Conservation (phyloP, 148 eudicot genomes). For the Amaranthus cruentus region DNA sequence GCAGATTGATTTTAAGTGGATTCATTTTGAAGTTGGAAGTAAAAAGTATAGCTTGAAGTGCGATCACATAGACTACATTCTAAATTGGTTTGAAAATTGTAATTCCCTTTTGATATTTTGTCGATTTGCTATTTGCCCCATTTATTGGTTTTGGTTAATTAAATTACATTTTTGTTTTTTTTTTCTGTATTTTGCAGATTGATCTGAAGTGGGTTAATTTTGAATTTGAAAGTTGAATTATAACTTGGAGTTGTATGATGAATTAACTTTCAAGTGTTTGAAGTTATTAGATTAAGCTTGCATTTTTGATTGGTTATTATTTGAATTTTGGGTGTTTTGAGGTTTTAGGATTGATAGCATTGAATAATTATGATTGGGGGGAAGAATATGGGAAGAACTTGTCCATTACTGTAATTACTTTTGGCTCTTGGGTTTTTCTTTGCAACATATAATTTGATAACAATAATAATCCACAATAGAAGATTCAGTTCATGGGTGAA, state of each 20-base stretch:
- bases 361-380: conserved; percentile 44
- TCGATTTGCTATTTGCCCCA: no score
- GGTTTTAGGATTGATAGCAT: neutral
- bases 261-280: no score
- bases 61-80: no score
- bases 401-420: conserved; percentile 53
- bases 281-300: no score
- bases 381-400: conserved; percentile 56
- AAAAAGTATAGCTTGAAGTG: no score
- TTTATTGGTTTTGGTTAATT: no score
- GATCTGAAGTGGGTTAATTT: conserved; percentile 20
- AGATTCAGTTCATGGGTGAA: conserved; percentile 22
- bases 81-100: no score
- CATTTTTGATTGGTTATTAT: conserved; percentile 8
- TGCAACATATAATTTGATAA: conserved; percentile 72
- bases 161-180: no score
- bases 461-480: conserved; percentile 54
- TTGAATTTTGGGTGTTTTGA: conserved; percentile 11
- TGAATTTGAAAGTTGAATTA: neutral
- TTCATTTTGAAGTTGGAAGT: no score
- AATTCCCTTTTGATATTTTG: no score
- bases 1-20: no score
- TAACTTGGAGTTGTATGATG: conserved; percentile 11
- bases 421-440: conserved; percentile 60
- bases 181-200: neutral